Evolutionary conservation across 139 green algal species (phyloP), one percentile per base, ranked within the genome.

Genomic region (Micractinium conductrix): DNA sequence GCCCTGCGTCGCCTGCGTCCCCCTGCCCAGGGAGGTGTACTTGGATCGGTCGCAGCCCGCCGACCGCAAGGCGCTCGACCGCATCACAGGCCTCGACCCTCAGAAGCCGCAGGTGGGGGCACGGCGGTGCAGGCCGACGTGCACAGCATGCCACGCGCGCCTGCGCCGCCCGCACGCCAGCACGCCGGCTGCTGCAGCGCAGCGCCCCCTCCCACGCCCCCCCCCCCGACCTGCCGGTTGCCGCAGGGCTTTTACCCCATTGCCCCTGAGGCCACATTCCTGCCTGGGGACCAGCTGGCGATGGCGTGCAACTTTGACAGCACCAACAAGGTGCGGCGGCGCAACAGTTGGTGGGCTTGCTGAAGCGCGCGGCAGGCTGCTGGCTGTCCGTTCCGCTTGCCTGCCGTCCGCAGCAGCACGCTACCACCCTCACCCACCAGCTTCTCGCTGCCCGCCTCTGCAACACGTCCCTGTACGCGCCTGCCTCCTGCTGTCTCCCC

Each of bases 251-350:
- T 98, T 84, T 92, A 94, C 76, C 88, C 90, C 1, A 53, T 95
- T 9, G 38, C 69, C 1, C 76, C 88, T 2, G 58, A 67, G 50
- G 30, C 79, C 22, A 80, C 55, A 4, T 48, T 94, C 22, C 81
- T 86, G 4, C 87, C 92, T 9, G 92, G 92, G 2, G 87, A 94
- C 68, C 60, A 38, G 0, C 68, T 96, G 74, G 45, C 69, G 14
- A 83, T 85, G 48, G 95, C 93, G 1, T 98, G 96, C 88, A 85
- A 92, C 37, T 98, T 96, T 78, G 86, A 98, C 86, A 95, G 92
- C 14, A 87, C 87, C 0, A 88, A 93, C 58, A 80, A 93, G 37
- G 82, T 82, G 84, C 43, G 72, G n/a, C n/a, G n/a, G n/a, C n/a
- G n/a, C n/a, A n/a, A n/a, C n/a, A n/a, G n/a, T n/a, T n/a, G n/a